phyloP scores from a whole-genome alignment of 2,329 filamentous ascomycete genomes.

The Teratosphaeria destructans region DNA sequence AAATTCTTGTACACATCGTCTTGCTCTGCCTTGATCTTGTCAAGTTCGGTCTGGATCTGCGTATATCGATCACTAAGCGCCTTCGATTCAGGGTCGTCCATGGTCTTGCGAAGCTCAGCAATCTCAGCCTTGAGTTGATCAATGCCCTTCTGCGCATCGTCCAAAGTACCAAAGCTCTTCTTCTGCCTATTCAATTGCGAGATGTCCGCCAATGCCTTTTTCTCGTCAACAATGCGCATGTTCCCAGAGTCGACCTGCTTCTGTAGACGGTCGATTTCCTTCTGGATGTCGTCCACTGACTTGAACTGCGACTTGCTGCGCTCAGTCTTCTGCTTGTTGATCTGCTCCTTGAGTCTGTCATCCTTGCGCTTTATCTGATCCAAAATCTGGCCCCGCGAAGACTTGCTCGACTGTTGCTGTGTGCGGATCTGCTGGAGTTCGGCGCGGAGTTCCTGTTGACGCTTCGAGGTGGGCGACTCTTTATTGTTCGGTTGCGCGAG shows the following conservation, averaged over 20 bases:
- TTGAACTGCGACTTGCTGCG: constrained; percentile 76
- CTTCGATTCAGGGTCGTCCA: constrained; percentile 87
- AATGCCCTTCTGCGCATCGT: constrained; percentile 78
- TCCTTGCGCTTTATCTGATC: constrained; percentile 91
- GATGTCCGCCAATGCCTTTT: constrained; percentile 79
- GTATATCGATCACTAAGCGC: constrained; percentile 79
- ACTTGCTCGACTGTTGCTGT: constrained; percentile 82
- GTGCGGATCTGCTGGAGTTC: constrained; percentile 75
- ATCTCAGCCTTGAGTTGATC: constrained; percentile 80
- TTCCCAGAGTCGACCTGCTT: constrained; percentile 77
- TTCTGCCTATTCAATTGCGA: constrained; percentile 74
- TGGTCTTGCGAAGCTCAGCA: constrained; percentile 73
- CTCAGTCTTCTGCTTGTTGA: constrained; percentile 77
- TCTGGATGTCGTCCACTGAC: constrained; percentile 76
- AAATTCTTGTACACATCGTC: constrained; percentile 84
- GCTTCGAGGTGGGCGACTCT: constrained; percentile 69
- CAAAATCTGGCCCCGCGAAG: constrained; percentile 62
- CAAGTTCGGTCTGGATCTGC: constrained; percentile 76
- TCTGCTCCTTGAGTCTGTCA: constrained; percentile 73
- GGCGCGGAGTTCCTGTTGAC: constrained; percentile 71
- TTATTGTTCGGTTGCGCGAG: constrained; percentile 70
- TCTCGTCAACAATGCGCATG: constrained; percentile 96
- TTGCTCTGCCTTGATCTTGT: constrained; percentile 83
- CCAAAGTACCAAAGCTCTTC: constrained; percentile 82
- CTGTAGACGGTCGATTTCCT: constrained; percentile 69